A percentile compares a stretch with the other conserved stretches of the same genome.
phyloP scores from a whole-genome alignment of 192 early-diverging fungal genomes.

The Rhizoclosmatium sp. region DNA sequence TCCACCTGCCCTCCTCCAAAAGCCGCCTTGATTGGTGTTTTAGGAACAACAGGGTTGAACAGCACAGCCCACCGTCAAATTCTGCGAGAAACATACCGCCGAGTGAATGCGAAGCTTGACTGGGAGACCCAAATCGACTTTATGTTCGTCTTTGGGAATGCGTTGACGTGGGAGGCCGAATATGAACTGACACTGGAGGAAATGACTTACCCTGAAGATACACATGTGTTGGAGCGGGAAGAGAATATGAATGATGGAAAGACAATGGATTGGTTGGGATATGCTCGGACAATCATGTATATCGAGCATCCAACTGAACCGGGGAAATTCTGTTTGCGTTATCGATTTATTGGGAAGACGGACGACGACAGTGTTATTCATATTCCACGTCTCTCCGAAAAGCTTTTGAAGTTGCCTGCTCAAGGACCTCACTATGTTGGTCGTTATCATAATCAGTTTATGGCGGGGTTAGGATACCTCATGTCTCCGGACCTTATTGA shows the following conservation, averaged over 20 bases:
- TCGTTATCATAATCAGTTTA: not conserved
- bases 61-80: no score
- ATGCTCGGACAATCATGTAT: not conserved
- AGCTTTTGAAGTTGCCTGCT: not conserved
- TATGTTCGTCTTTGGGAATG: no score
- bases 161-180: no score
- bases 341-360: constrained; percentile 9
- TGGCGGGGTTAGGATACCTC: constrained; percentile 2
- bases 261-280: constrained; percentile 19
- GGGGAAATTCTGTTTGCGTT: not conserved
- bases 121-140: no score
- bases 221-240: not conserved
- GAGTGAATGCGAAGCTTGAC: no score
- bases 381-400: constrained; percentile 2
- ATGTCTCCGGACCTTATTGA: not conserved
- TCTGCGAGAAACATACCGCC: no score
- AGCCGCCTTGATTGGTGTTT: no score
- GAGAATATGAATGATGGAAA: constrained; percentile 16
- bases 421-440: not conserved
- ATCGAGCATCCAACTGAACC: not conserved
- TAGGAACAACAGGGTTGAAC: no score
- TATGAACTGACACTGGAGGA: no score
- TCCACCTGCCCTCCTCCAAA: no score
- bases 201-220: not conserved
- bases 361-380: constrained; percentile 25